These are phyloP conservation scores for Cystobasidium ongulense DNA, from an alignment of 768 basidiomycete species.

Conservation along the genomic window DNA sequence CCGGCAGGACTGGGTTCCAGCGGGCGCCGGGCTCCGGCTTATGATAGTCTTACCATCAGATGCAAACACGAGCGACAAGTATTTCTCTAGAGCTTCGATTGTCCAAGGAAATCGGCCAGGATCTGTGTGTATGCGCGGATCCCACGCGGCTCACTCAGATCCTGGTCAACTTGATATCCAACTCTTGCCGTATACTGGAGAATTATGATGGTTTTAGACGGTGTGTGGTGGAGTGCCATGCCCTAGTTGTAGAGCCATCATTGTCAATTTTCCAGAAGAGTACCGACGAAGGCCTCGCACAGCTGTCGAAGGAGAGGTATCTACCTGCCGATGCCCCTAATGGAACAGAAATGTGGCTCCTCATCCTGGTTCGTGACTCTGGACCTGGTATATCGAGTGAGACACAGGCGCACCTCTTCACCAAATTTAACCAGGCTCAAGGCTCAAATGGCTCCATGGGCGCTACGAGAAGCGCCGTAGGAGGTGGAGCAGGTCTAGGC, in stretches of 20 bases:
- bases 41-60: not conserved
- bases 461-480: constrained; percentile 3
- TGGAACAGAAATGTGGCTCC: constrained; percentile 12
- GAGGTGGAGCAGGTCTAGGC: constrained; percentile 20
- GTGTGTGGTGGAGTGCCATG: constrained; percentile 1
- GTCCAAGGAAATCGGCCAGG: not conserved
- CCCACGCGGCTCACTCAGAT: constrained; percentile 31
- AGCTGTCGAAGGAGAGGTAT: not conserved
- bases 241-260: not conserved
- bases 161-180: constrained; percentile 27
- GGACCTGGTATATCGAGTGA: constrained; percentile 26
- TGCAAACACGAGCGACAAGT: constrained; percentile 8
- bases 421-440: constrained; percentile 21
- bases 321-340: not conserved
- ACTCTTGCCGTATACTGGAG: constrained; percentile 27
- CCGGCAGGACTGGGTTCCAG: not conserved
- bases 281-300: not conserved
- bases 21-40: not conserved
- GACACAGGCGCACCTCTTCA: constrained; percentile 22
- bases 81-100: not conserved
- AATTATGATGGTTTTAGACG: not conserved
- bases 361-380: constrained; percentile 12
- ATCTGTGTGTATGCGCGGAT: constrained; percentile 14
- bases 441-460: not conserved
- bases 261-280: not conserved